phyloP scores from a whole-genome alignment of 306 rosid genomes.

The Dryas drummondii region DNA sequence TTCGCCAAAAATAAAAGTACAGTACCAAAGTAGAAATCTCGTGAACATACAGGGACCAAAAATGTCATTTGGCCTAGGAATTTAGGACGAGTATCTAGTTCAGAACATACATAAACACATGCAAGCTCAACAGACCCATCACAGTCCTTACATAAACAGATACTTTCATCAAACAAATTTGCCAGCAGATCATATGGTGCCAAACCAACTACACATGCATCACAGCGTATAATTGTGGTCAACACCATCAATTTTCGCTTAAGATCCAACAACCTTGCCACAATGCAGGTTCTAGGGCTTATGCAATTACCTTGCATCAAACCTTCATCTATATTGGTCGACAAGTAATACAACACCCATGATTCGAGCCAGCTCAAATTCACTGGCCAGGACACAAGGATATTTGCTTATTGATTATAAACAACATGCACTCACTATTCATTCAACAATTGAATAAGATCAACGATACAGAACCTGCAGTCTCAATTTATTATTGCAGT shows the following conservation, averaged over 20 bases:
- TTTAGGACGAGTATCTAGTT: no score
- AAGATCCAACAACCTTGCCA: background rate
- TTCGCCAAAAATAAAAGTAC: no score
- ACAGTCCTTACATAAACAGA: background rate
- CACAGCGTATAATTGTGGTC: background rate
- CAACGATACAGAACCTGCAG: background rate
- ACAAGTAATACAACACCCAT: background rate
- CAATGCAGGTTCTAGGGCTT: background rate
- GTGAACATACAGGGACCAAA: no score
- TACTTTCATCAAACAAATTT: background rate
- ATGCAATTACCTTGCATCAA: background rate
- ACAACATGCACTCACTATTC: background rate
- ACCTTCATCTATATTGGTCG: background rate
- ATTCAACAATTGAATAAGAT: background rate
- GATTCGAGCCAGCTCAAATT: background rate
- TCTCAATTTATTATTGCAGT: constrained; percentile 7
- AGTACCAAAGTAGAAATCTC: no score
- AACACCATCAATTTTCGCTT: background rate
- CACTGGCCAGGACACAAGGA: no score
- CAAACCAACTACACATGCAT: background rate
- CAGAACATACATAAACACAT: no score
- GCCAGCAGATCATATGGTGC: background rate
- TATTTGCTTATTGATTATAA: no score
- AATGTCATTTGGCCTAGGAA: no score
- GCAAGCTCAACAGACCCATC: no score